phyloP scores from a whole-genome alignment of 257 asterid species.

The Ajuga chamaepitys region DNA sequence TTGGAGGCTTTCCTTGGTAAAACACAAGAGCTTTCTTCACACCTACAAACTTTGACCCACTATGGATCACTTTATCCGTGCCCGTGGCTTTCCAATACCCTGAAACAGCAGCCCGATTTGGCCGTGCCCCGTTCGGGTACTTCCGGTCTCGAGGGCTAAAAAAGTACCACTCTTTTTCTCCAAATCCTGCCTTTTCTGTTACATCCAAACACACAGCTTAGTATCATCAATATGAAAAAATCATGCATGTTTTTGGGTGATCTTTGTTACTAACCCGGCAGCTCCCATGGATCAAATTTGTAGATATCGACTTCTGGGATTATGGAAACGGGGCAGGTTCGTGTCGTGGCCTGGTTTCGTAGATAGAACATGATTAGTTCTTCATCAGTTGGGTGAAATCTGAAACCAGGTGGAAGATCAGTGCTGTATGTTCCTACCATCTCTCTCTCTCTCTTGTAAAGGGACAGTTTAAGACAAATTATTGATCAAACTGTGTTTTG shows the following conservation, averaged over 20 bases:
- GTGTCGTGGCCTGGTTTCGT: conserved; percentile 56
- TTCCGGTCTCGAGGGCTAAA: conserved; percentile 79
- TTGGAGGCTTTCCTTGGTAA: conserved; percentile 75
- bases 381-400: conserved; percentile 92
- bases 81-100: conserved; percentile 98
- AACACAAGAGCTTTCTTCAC: conserved; percentile 82
- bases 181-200: conserved; percentile 58
- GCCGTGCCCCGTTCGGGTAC: conserved; percentile 83
- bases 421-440: conserved; percentile 51
- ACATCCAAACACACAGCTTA: neutral
- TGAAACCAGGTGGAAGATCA: conserved; percentile 89
- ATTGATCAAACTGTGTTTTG: neutral
- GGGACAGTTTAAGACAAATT: neutral
- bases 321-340: conserved; percentile 62
- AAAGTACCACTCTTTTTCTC: conserved; percentile 88
- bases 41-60: conserved; percentile 71
- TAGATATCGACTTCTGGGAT: conserved; percentile 80
- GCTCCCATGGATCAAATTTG: conserved; percentile 85
- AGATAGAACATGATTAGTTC: conserved; percentile 80
- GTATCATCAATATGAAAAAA: neutral
- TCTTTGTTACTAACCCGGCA: conserved; percentile 54
- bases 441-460: neutral
- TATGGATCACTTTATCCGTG: conserved; percentile 70
- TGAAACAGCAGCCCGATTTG: conserved; percentile 87
- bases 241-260: neutral